Conservation (phyloP, 2,329 filamentous ascomycete genomes). For the Camptophora hylomeconis region DNA sequence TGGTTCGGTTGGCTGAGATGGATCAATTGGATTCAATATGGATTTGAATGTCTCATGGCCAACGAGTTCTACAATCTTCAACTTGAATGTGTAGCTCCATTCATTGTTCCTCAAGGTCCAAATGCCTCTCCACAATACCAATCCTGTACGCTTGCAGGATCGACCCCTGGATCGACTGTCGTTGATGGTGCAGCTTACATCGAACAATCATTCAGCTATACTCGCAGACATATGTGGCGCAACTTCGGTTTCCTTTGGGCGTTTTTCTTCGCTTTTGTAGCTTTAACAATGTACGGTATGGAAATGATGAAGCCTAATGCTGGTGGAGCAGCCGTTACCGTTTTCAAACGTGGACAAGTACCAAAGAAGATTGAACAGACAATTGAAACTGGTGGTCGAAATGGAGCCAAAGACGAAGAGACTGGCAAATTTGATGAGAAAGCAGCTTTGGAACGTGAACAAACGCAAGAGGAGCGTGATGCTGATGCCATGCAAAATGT, state of each 20-base stretch:
- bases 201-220: conserved; percentile 41
- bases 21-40: conserved; percentile 57
- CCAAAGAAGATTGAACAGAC: conserved; percentile 45
- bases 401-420: conserved; percentile 38
- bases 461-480: conserved; percentile 19
- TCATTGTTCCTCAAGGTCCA: conserved; percentile 42
- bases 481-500: conserved; percentile 31
- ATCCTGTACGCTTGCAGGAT: conserved; percentile 47
- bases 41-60: conserved; percentile 53
- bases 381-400: conserved; percentile 38
- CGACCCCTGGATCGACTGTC: conserved; percentile 35
- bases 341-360: conserved; percentile 57
- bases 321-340: conserved; percentile 67
- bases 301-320: conserved; percentile 67
- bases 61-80: conserved; percentile 55
- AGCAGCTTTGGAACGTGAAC: conserved; percentile 8
- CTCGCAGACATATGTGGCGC: conserved; percentile 46
- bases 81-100: conserved; percentile 42
- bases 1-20: conserved; percentile 54
- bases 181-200: conserved; percentile 47
- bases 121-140: conserved; percentile 38
- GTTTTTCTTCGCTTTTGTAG: conserved; percentile 63
- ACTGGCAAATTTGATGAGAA: conserved; percentile 20
- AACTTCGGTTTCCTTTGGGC: conserved; percentile 71
- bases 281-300: conserved; percentile 63